Base-by-base conservation (phyloP, 805 yeast species). In the Pichia nakasei region DNA sequence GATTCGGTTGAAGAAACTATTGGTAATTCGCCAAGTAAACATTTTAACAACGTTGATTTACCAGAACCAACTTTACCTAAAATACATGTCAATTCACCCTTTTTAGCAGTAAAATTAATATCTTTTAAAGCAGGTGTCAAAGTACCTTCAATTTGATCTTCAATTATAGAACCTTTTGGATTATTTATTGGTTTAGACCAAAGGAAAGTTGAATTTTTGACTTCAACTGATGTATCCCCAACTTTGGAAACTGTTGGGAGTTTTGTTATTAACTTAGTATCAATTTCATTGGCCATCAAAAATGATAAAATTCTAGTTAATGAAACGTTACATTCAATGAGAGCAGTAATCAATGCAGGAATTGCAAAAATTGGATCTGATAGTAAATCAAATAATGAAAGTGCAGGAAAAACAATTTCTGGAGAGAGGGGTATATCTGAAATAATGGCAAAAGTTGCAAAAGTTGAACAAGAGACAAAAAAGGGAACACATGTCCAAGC, bases 41-140 rank as follows among this genome's bases (percentile, higher is more conserved):
- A 67, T 47, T 72, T 68, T 42, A 79, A 61, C 21, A 76, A 65
- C 0, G 85, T 74, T 2, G 83, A 70, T 51, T 80, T 80, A 35
- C 87, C 87, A 9, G 81, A 58, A 4, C 86, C 86, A 27, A 80
- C 85, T 53, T 74, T 64, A 8, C 86, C 86, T 18, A 80, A 79
- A 42, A 80, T 62, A 58, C 85, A 78, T 0, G 79, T 64, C 43
- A 80, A 61, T 34, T 69, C 65, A 5, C 81, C 80, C 50, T 72
- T 72, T 15, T 52, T 59, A 2, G 79, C 82, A 11, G 57, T 49
- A 49, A 78, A 78, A 43, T 68, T 58, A 35, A 78, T 66, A 52
- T 73, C 57, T 38, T 63, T 59, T 42, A 80, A 60, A 0, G 84
- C 80, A 29, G 66, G 58, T 5, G 39, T 17, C 24, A 44, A 43